Evolutionary conservation across 2,329 filamentous ascomycete genomes (phyloP).

Genomic region (Endothia cerciana): DNA sequence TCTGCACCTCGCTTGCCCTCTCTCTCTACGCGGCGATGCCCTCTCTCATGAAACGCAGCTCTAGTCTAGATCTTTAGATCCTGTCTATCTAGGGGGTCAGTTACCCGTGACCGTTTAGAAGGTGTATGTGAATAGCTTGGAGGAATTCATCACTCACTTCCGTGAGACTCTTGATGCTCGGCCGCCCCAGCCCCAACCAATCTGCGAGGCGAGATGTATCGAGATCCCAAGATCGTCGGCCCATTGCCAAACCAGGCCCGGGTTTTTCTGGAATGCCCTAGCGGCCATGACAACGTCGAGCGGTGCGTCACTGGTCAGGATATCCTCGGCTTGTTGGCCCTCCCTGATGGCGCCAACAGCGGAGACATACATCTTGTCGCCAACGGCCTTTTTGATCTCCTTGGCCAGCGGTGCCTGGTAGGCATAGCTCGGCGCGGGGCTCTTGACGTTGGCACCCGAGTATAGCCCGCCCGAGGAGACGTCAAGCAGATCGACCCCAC

Average conservation of each 20-base stretch:
- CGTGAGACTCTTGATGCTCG: slow-evolving; percentile 18
- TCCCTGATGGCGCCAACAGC: slow-evolving; percentile 54
- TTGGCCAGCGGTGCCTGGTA: slow-evolving; percentile 76
- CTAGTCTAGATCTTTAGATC: neutral
- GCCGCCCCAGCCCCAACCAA: slow-evolving; percentile 58
- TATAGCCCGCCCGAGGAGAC: slow-evolving; percentile 71
- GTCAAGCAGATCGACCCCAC: slow-evolving; percentile 76
- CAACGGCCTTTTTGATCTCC: slow-evolving; percentile 71
- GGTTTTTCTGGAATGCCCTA: slow-evolving; percentile 62
- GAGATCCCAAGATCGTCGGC: slow-evolving; percentile 56
- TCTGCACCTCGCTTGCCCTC: neutral
- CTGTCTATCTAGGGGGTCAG: neutral
- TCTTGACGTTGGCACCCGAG: slow-evolving; percentile 57
- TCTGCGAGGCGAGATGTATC: slow-evolving; percentile 56
- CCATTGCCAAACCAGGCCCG: slow-evolving; percentile 58
- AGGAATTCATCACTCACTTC: slow-evolving; percentile 15
- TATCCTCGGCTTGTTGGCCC: slow-evolving; percentile 49
- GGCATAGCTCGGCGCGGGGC: slow-evolving; percentile 47
- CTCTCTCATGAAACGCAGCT: neutral
- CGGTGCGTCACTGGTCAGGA: slow-evolving; percentile 47
- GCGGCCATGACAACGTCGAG: slow-evolving; percentile 56
- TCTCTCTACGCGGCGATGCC: neutral
- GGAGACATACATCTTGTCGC: slow-evolving; percentile 55
- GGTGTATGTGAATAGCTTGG: neutral
- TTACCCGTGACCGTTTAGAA: neutral